Conservation (phyloP, 108 stramenopile genomes). For the Discostella stelligeroides region DNA sequence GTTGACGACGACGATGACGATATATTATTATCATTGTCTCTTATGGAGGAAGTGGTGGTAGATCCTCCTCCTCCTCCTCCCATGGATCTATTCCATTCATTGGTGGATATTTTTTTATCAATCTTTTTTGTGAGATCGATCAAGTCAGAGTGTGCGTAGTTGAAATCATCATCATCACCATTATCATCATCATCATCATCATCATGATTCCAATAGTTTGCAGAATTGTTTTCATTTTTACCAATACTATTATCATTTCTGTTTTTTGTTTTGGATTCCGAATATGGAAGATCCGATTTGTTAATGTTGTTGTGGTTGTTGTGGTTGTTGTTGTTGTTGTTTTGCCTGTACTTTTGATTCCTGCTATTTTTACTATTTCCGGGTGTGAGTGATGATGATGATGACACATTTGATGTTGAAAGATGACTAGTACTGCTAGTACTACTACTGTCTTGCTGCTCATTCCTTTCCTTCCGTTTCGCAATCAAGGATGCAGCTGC, state of each 20-base stretch:
- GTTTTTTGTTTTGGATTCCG: too few relatives aligned
- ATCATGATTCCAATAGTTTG: not conserved
- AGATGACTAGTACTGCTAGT: not conserved
- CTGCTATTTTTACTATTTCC: not conserved
- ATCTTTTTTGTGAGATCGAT: constrained; percentile 37
- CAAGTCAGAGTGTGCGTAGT: not conserved
- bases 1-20: not conserved
- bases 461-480: constrained; percentile 11
- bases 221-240: not conserved
- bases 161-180: not conserved
- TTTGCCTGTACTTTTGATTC: not conserved
- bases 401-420: not conserved
- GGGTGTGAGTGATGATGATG: constrained; percentile 12
- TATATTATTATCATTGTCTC: too few relatives aligned
- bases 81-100: constrained; percentile 28
- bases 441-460: not conserved
- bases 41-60: too few relatives aligned
- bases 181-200: constrained; percentile 4
- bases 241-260: not conserved
- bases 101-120: constrained; percentile 29
- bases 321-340: not conserved
- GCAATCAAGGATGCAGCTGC: constrained; percentile 22
- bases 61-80: constrained; percentile 7
- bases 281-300: not conserved
- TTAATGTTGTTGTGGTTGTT: not conserved